Evolutionary conservation across 805 yeast species (phyloP).

Genomic region (Candida adriatica): DNA sequence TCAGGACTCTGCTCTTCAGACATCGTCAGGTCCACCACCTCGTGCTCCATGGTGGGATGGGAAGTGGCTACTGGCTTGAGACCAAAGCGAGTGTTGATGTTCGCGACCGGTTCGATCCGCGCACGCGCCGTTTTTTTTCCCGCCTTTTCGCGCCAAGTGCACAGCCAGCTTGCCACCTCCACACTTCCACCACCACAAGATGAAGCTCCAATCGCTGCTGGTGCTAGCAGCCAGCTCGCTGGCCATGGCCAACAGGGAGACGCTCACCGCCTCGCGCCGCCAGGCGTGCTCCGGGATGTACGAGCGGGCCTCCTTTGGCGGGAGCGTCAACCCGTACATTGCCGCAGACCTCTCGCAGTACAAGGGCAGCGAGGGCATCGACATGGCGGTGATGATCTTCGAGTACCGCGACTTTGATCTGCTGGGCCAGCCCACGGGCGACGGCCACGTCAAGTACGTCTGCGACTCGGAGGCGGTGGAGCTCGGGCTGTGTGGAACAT

Average conservation of each 20-base stretch:
- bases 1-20: too few species aligned
- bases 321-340: conserved; percentile 58
- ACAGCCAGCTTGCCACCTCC: too few species aligned
- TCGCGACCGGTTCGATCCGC: too few species aligned
- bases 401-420: conserved; percentile 73
- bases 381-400: conserved; percentile 66
- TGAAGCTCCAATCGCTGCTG: too few species aligned
- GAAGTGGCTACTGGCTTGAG: too few species aligned
- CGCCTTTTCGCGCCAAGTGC: too few species aligned
- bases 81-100: too few species aligned
- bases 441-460: conserved; percentile 49
- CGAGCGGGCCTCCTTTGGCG: conserved; percentile 82
- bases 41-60: too few species aligned
- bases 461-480: conserved; percentile 70
- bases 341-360: conserved; percentile 37
- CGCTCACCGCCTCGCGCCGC: conserved; percentile 41
- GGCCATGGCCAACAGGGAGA: conserved; percentile 41
- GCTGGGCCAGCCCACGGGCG: conserved; percentile 48
- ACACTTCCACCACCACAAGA: too few species aligned
- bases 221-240: too few species aligned
- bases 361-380: conserved; percentile 22
- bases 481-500: conserved; percentile 44
- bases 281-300: conserved; percentile 91
- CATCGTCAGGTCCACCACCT: too few species aligned
- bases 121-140: too few species aligned